phyloP scores from a whole-genome alignment of 1,284 basidiomycete genomes.

The Leccinum pseudoinsigne region DNA sequence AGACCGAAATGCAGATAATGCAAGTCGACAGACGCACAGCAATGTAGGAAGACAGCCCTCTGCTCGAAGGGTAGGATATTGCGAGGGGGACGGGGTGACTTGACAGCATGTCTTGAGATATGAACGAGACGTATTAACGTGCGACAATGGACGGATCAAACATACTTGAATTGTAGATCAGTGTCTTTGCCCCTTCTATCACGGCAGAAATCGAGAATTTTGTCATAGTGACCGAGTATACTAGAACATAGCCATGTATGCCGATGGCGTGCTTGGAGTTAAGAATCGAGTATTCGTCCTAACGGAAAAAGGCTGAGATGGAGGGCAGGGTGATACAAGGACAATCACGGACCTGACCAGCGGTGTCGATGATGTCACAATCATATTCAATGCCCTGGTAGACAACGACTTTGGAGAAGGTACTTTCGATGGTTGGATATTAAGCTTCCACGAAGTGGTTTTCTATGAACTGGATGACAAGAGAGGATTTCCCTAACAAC shows the following conservation, averaged over 20 bases:
- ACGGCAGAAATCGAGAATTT: slow-evolving; percentile 96
- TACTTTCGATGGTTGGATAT: slow-evolving; percentile 95
- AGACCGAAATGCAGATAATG: slow-evolving; percentile 39
- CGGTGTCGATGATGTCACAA: slow-evolving; percentile 98
- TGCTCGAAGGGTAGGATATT: slow-evolving; percentile 30
- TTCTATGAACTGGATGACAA: slow-evolving; percentile 75
- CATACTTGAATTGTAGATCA: slow-evolving; percentile 78
- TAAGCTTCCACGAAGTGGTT: slow-evolving; percentile 76
- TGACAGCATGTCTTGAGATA: neutral
- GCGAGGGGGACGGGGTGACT: slow-evolving; percentile 31
- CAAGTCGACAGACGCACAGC: slow-evolving; percentile 34
- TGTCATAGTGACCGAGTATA: slow-evolving; percentile 98
- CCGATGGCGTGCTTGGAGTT: slow-evolving; percentile 82
- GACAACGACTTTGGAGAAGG: slow-evolving; percentile 83
- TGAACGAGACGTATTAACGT: slow-evolving; percentile 17
- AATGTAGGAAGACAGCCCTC: slow-evolving; percentile 26
- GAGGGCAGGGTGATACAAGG: neutral
- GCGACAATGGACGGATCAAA: slow-evolving; percentile 17
- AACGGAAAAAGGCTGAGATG: neutral
- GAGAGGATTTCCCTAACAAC: slow-evolving; percentile 72
- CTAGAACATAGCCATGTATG: slow-evolving; percentile 85
- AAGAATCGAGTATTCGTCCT: slow-evolving; percentile 85
- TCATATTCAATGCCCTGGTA: slow-evolving; percentile 87
- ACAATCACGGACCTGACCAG: slow-evolving; percentile 70
- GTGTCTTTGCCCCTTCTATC: slow-evolving; percentile 91